Evolutionary conservation across 768 basidiomycete species (phyloP).

Genomic region (Boletus edulis): DNA sequence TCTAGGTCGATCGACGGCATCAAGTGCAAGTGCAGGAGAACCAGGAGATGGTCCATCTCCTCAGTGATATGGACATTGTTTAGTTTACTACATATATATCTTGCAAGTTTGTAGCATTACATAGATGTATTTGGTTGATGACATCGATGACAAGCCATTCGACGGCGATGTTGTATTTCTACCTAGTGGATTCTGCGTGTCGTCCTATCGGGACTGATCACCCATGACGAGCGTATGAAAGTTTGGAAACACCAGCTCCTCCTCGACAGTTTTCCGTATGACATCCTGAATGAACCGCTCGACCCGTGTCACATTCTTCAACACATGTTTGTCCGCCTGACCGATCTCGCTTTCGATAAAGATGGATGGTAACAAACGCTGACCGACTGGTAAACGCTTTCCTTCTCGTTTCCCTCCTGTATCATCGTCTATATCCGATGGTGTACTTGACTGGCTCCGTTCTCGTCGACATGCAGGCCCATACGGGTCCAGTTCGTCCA

Average conservation of each 20-base stretch:
- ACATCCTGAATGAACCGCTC: conserved; percentile 96
- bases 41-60: too few species aligned
- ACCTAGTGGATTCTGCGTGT: not conserved
- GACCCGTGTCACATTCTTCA: conserved; percentile 94
- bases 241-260: conserved; percentile 95
- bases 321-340: conserved; percentile 90
- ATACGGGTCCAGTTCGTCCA: conserved; percentile 87
- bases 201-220: conserved; percentile 28
- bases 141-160: too few species aligned
- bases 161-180: conserved; percentile 4
- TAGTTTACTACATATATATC: too few species aligned
- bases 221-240: conserved; percentile 77
- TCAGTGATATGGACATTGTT: too few species aligned
- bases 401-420: conserved; percentile 41
- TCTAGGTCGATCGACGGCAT: too few species aligned
- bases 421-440: conserved; percentile 66
- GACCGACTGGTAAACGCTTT: conserved; percentile 77
- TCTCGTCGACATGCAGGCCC: conserved; percentile 66
- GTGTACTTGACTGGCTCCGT: conserved; percentile 45
- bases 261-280: conserved; percentile 91
- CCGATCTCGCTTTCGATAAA: conserved; percentile 97
- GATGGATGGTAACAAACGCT: conserved; percentile 80
- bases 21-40: too few species aligned
- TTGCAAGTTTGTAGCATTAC: too few species aligned
- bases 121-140: too few species aligned